Evolutionary conservation across 2,329 filamentous ascomycete genomes (phyloP), one percentile per base, ranked within the genome.

Genomic region (Penicillium expansum): DNA sequence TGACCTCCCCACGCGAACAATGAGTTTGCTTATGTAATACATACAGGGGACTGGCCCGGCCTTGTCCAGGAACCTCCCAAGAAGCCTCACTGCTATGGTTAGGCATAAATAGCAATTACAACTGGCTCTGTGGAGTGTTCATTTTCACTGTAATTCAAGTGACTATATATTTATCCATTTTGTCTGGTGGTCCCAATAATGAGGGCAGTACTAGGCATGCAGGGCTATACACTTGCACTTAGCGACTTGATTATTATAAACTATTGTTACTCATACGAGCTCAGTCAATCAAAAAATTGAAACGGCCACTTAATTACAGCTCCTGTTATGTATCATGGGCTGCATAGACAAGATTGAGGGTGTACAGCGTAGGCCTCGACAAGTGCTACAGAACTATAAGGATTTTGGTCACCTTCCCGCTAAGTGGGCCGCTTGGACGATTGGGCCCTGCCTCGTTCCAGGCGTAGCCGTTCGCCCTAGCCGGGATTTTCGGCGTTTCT

Each of bases 1-100:
- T n/a, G 33, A 57, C 33, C 45, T 50, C 37, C 39, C 38, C 49
- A 44, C 42, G 29, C 49, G 32, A 37, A 52, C 50, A 52, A 35
- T 53, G 27, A 43, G n/a, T 5, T 7, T 50, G 52, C 33, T 49
- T 50, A 50, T 39, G 56, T 58, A 38, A 41, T 22, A 16, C 9
- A 2, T 50, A 8, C 30, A 48, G 22, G 11, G 22, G 33, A 22
- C 22, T 5, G 33, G 24, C 24, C 32, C 9, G n/a, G 29, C 43
- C 42, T 45, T 18, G 27, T 1, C 42, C 18, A 45, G 42, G 42
- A 44, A 30, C 42, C 27, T 9, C 8, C 43, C n/a, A 16, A 38
- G 20, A 32, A 39, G 50, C 55, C 55, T 42, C 50, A 52, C 29
- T 27, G n/a, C n/a, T 52, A 33, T n/a, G 30, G 29, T 44, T 33